Base-by-base conservation (phyloP, 2,329 filamentous ascomycete genomes). In the Pyrenochaeta sp. region DNA sequence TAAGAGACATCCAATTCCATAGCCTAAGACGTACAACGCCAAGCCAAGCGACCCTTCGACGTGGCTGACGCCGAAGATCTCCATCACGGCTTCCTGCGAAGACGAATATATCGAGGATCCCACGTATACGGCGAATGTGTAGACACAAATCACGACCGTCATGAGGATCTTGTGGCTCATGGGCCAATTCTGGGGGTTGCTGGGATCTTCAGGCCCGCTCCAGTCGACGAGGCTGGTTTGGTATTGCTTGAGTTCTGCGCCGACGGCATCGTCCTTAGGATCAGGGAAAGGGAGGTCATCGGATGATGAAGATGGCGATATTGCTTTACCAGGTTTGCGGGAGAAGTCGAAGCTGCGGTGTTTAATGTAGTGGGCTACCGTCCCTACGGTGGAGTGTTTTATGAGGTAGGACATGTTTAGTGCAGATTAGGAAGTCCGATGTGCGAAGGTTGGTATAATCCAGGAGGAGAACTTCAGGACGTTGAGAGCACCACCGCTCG, bases 1-100 rank as follows among this genome's bases (percentile, higher is more conserved):
- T 30, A 91, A 61, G 39, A 91, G 75, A 1, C 88, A 88, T 0
- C 88, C 88, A 9, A 87, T 72, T 22, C 88, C 87, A 59, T 80
- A 79, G 1, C 85, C 87, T 2, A 88, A 76, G 1, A 90, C 87
- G 66, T 88, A 90, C 27, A 90, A 79, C 0, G 86, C 81, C 1
- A 90, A 79, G 0, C 86, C 86, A 0, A 89, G 78, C 0, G 83
- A 82, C 5, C 85, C 83, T 27, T 82, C 79, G 9, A 84, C 77
- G 40, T 79, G 72, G 32, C 77, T 80, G 45, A 89, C 82, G 42
- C 79, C 78, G 61, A 88, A 89, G 25, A 79, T 77, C 8, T 76
- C 62, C 60, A 83, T 81, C 9, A 90, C 78, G 5, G 81, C 82
- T 22, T 65, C 54, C 19, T 73, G 72, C 4, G 72, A 74, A 4